phyloP scores from a whole-genome alignment of 306 rosid species.

The Vigna reflexopilosa region DNA sequence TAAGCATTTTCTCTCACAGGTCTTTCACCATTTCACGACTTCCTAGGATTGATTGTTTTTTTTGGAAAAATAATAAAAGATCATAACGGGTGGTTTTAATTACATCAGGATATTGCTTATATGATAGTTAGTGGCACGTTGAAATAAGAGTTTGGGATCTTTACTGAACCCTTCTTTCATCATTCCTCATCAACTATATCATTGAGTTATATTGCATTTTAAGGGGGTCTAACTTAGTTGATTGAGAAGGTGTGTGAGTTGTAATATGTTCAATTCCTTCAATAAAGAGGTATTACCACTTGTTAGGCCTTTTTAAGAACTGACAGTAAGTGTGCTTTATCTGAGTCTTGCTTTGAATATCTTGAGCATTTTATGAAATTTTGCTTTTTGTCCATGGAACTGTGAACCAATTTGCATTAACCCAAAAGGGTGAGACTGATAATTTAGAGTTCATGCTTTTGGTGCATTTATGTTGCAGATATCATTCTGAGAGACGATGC shows the following conservation, averaged over 20 bases:
- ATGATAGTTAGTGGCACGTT: neutral
- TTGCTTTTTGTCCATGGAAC: constrained; percentile 7
- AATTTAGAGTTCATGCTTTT: neutral
- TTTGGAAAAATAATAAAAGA: neutral
- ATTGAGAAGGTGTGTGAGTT: no score
- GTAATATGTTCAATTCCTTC: no score
- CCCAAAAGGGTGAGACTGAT: neutral
- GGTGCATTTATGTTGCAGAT: constrained; percentile 1
- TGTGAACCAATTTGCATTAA: constrained; percentile 33
- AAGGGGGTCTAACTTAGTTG: no score
- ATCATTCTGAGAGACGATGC: constrained; percentile 15
- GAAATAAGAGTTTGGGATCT: constrained; percentile 5
- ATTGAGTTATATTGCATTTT: neutral
- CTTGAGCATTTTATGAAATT: neutral
- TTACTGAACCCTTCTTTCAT: constrained; percentile 6
- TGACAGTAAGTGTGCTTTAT: neutral
- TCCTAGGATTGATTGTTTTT: neutral
- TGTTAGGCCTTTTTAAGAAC: neutral
- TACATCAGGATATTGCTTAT: constrained; percentile 11
- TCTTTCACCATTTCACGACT: neutral
- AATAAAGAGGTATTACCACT: no score
- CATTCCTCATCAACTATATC: neutral
- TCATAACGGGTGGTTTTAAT: constrained; percentile 23
- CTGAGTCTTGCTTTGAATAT: constrained; percentile 19
- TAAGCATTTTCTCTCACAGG: neutral